Conservation (phyloP, 208 protist species). For the Trypanosoma mega region DNA sequence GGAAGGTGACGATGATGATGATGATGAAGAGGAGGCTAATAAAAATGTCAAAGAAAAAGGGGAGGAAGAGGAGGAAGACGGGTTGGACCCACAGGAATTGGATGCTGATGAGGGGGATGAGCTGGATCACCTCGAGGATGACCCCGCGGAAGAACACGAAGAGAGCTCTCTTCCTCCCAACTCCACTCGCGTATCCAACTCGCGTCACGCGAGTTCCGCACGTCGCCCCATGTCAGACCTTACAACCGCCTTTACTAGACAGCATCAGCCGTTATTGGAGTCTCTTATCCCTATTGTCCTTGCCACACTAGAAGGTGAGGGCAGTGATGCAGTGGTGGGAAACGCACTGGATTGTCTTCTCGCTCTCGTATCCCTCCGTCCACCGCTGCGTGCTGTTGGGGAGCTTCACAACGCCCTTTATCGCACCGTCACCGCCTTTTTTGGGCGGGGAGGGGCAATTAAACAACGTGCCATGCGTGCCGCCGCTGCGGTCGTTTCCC, state of each 20-base stretch:
- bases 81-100: slow-evolving; percentile 29
- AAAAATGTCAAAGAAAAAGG: not conserved
- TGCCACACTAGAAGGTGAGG: slow-evolving; percentile 83
- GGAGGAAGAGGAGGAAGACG: not conserved
- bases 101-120: slow-evolving; percentile 58
- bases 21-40: slow-evolving; percentile 10
- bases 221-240: slow-evolving; percentile 38
- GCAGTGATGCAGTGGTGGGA: slow-evolving; percentile 84
- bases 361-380: slow-evolving; percentile 78
- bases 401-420: slow-evolving; percentile 60
- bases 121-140: slow-evolving; percentile 66
- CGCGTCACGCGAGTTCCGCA: too few relatives aligned
- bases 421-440: slow-evolving; percentile 72
- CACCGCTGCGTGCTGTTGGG: slow-evolving; percentile 60
- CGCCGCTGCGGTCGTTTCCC: slow-evolving; percentile 67
- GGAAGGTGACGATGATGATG: slow-evolving; percentile 22
- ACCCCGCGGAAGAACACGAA: slow-evolving; percentile 29
- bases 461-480: slow-evolving; percentile 89
- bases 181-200: too few relatives aligned
- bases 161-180: too few relatives aligned
- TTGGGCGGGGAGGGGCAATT: slow-evolving; percentile 82
- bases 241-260: slow-evolving; percentile 68
- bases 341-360: slow-evolving; percentile 84
- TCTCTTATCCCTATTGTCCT: slow-evolving; percentile 74
- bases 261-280: slow-evolving; percentile 72